Percentiles rank a stretch among this genome's conserved stretches.
phyloP scores from a whole-genome alignment of 2,329 filamentous ascomycete genomes.

The Kalaharituber pfeilii region DNA sequence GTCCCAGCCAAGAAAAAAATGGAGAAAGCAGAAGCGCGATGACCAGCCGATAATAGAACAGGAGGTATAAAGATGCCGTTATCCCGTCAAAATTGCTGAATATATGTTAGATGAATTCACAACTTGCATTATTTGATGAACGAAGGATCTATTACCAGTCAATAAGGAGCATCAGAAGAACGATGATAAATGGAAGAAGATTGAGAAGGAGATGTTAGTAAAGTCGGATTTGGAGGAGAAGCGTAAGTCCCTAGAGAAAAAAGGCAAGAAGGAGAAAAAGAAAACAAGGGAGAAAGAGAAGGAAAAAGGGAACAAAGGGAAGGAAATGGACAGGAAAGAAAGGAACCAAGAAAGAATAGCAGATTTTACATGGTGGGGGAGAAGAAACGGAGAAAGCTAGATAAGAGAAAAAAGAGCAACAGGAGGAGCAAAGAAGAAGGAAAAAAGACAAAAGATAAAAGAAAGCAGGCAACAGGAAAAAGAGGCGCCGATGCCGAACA shows the following conservation, averaged over 20 bases:
- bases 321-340: conserved; percentile 8
- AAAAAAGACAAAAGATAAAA: not conserved
- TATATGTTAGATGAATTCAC: too few species aligned
- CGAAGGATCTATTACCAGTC: not conserved
- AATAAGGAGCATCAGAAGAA: conserved; percentile 6
- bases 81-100: too few species aligned
- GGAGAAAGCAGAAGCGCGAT: too few species aligned
- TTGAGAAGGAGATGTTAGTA: not conserved
- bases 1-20: too few species aligned
- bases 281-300: conserved; percentile 7
- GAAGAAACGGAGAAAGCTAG: conserved; percentile 5
- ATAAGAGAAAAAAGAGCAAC: conserved; percentile 6
- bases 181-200: too few species aligned
- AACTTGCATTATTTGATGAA: too few species aligned
- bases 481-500: not conserved
- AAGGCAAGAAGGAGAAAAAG: conserved; percentile 9
- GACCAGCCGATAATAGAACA: too few species aligned
- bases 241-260: too few species aligned
- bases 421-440: conserved; percentile 6
- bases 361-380: not conserved
- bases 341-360: not conserved
- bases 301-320: conserved; percentile 9
- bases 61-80: too few species aligned
- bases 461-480: not conserved
- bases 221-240: not conserved